Conservation (phyloP, 495 filamentous ascomycete species). For the Collariella sp. region DNA sequence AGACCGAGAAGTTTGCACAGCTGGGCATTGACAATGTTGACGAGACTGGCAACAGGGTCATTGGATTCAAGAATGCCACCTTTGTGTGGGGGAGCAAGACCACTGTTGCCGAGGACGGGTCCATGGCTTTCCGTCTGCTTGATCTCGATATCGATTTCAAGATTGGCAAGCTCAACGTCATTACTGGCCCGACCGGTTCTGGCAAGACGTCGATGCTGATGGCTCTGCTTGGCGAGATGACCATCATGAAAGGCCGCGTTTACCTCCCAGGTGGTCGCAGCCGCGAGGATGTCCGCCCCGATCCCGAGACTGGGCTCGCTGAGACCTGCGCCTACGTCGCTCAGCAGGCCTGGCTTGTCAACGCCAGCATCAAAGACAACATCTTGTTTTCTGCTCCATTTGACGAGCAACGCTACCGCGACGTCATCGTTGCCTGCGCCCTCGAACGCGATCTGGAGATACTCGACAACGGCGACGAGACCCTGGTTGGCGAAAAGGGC, state of each 20-base stretch:
- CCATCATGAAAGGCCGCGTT: conserved; percentile 67
- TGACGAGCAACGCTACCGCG: conserved; percentile 75
- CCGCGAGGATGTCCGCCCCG: conserved; percentile 70
- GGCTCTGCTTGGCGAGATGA: conserved; percentile 97
- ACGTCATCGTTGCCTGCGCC: conserved; percentile 87
- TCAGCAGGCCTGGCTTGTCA: conserved; percentile 96
- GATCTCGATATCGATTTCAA: conserved; percentile 70
- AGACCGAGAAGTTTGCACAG: conserved; percentile 94
- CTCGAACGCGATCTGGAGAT: conserved; percentile 87
- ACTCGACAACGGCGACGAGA: conserved; percentile 86
- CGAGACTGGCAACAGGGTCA: conserved; percentile 51
- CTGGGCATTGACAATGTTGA: conserved; percentile 55
- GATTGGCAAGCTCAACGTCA: conserved; percentile 74
- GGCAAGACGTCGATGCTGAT: conserved; percentile 95
- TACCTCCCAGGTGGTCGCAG: conserved; percentile 74
- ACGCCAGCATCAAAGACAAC: conserved; percentile 92
- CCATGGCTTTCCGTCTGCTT: conserved; percentile 70
- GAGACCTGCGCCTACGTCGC: conserved; percentile 96
- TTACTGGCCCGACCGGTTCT: conserved; percentile 85
- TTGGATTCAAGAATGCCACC: conserved; percentile 77
- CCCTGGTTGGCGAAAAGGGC: conserved; percentile 92
- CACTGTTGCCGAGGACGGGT: conserved; percentile 48
- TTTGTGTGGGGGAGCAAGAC: conserved; percentile 79
- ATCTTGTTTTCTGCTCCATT: conserved; percentile 83
- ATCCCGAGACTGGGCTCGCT: conserved; percentile 77